These are phyloP conservation scores for Cyclotella choctawhatcheeana DNA, from an alignment of 108 stramenopile genomes.

Conservation along the genomic window DNA sequence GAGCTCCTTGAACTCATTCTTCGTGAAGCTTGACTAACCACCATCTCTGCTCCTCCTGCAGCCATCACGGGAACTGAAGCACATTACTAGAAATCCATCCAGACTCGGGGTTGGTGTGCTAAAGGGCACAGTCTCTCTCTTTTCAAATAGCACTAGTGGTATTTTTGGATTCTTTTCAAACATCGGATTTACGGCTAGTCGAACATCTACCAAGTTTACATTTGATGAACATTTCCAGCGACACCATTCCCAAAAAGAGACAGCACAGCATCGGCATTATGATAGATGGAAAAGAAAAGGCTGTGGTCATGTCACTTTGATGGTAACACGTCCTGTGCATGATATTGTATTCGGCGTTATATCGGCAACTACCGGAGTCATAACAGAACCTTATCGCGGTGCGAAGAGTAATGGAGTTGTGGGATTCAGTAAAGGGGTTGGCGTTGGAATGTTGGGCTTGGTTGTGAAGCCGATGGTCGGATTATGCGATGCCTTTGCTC, in stretches of 20 bases:
- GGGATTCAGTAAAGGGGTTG: constrained; percentile 71
- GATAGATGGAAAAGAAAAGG: constrained; percentile 71
- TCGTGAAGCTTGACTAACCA: too few relatives aligned
- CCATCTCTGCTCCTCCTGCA: too few relatives aligned
- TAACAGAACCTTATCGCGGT: constrained; percentile 77
- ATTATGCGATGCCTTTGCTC: constrained; percentile 80
- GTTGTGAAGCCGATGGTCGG: constrained; percentile 84
- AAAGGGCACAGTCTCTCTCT: constrained; percentile 93
- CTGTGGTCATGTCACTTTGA: constrained; percentile 54
- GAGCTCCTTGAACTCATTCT: too few relatives aligned
- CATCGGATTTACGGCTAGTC: constrained; percentile 66
- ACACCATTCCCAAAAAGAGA: constrained; percentile 75
- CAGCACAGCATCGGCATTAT: constrained; percentile 69
- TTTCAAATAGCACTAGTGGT: constrained; percentile 91
- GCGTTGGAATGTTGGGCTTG: constrained; percentile 72
- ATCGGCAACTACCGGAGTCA: constrained; percentile 71
- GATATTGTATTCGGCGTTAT: constrained; percentile 80
- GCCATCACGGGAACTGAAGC: constrained; percentile 83
- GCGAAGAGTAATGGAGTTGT: constrained; percentile 55
- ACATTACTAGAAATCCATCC: constrained; percentile 86
- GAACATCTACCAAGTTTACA: constrained; percentile 67
- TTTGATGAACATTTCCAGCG: constrained; percentile 78
- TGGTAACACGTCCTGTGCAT: constrained; percentile 68
- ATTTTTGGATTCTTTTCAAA: constrained; percentile 87
- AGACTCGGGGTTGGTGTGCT: constrained; percentile 90